phyloP scores from a whole-genome alignment of 2,329 filamentous ascomycete genomes.

The Domatiomyces globalis region DNA sequence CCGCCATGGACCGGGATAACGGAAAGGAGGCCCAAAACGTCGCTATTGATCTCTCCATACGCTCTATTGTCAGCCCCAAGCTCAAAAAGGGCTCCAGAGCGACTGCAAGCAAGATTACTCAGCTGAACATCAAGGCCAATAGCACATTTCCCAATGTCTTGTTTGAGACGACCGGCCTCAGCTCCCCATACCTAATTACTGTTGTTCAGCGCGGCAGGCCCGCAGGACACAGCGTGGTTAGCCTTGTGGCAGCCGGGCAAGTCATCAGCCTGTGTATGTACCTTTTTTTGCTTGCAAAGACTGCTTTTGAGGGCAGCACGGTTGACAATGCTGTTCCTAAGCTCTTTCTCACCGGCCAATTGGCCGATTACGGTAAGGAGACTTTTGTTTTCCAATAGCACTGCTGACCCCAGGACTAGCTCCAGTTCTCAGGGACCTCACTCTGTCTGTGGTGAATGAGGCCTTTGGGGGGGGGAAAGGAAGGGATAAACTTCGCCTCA shows the following conservation, averaged over 20 bases:
- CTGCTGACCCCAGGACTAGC: neutral
- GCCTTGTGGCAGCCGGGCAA: neutral
- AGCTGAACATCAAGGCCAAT: neutral
- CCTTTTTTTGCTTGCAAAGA: neutral
- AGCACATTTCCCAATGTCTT: neutral
- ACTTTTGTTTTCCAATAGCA: neutral
- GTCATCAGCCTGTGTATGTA: neutral
- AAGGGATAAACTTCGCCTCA: conserved; percentile 4
- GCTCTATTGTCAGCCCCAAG: neutral
- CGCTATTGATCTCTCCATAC: neutral
- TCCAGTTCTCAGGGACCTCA: neutral
- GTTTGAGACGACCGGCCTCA: neutral
- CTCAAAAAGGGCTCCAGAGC: neutral
- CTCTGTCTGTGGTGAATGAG: neutral
- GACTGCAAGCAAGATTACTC: neutral
- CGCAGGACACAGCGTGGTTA: neutral
- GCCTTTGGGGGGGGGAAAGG: neutral
- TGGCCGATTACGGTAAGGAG: neutral
- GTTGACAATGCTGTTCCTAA: neutral
- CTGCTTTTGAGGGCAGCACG: neutral
- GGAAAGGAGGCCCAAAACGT: neutral
- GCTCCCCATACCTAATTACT: neutral
- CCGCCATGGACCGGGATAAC: neutral
- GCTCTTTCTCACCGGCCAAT: neutral
- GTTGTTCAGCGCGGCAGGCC: neutral